phyloP scores from a whole-genome alignment of 257 asterid genomes.

The Solanum sejunctum region DNA sequence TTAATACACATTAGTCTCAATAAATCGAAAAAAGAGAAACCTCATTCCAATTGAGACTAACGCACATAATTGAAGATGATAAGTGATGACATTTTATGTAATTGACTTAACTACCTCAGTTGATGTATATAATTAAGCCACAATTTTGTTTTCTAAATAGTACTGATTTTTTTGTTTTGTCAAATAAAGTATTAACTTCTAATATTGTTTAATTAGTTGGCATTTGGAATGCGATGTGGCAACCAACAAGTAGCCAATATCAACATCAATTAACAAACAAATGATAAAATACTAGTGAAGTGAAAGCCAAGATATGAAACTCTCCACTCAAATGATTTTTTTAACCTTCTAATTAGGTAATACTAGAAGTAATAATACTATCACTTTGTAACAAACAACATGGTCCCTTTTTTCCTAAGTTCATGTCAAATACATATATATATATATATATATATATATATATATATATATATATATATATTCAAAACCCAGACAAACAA shows the following conservation, averaged over 20 bases:
- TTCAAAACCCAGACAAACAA: background rate
- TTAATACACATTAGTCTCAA: background rate
- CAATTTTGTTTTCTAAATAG: background rate
- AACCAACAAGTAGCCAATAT: conserved; percentile 36
- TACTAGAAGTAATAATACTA: background rate
- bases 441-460: too few species aligned
- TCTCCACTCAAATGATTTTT: background rate
- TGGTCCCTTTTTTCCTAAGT: background rate
- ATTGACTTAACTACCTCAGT: background rate
- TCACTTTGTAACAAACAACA: background rate
- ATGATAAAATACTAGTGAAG: conserved; percentile 40
- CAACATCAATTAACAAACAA: conserved; percentile 57
- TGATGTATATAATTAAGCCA: background rate
- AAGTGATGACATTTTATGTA: background rate
- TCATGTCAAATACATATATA: background rate
- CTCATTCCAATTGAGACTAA: background rate
- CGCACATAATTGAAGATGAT: too few species aligned
- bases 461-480: too few species aligned
- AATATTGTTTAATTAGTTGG: background rate
- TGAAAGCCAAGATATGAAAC: conserved; percentile 79
- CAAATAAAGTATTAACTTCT: background rate
- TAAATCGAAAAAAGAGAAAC: background rate
- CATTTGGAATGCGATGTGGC: conserved; percentile 21
- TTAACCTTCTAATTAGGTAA: conserved; percentile 8
- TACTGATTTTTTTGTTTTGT: background rate